Evolutionary conservation across 805 yeast species (phyloP).

Genomic region (Starmerella apicola): DNA sequence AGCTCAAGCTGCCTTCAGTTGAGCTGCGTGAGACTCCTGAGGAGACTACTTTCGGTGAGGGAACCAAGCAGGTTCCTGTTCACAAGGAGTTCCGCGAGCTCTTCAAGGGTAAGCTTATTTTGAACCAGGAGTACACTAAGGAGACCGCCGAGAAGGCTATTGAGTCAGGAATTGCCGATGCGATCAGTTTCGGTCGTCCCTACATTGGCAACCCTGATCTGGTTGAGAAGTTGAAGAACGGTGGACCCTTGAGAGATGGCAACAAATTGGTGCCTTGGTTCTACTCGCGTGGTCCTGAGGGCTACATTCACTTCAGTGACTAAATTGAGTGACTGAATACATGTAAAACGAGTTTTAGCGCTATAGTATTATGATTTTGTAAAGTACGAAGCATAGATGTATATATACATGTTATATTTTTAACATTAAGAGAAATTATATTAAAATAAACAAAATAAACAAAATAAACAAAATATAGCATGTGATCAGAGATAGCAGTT

Average conservation of each 20-base stretch:
- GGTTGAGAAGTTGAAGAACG: constrained; percentile 33
- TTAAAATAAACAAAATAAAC: too few species aligned
- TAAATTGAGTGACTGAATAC: too few species aligned
- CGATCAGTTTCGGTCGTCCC: constrained; percentile 36
- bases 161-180: constrained; percentile 16
- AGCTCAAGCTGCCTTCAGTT: constrained; percentile 35
- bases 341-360: too few species aligned
- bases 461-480: too few species aligned
- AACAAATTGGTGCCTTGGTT: constrained; percentile 34
- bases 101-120: constrained; percentile 40
- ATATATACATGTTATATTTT: too few species aligned
- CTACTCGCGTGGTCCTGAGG: constrained; percentile 31
- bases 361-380: too few species aligned
- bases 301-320: too few species aligned
- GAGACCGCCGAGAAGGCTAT: constrained; percentile 15
- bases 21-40: constrained; percentile 37
- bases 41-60: constrained; percentile 26
- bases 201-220: constrained; percentile 46
- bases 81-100: constrained; percentile 8
- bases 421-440: too few species aligned
- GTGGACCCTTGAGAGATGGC: constrained; percentile 30
- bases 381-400: too few species aligned
- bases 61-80: constrained; percentile 4
- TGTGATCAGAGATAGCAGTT: too few species aligned
- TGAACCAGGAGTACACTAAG: constrained; percentile 18